phyloP scores from a whole-genome alignment of 2,329 filamentous ascomycete species.

The Pseudogymnoascus sp. region DNA sequence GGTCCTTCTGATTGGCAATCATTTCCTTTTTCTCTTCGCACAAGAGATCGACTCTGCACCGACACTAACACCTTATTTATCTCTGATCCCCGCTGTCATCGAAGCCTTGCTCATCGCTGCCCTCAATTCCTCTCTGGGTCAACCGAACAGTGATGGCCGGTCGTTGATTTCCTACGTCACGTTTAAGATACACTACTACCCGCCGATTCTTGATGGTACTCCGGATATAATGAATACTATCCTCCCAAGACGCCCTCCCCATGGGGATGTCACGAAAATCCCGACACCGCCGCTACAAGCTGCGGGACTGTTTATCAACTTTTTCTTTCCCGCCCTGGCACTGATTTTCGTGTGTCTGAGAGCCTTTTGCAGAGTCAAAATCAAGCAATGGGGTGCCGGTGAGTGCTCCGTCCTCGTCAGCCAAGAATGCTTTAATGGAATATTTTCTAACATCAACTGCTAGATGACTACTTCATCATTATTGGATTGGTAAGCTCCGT shows the following conservation, averaged over 20 bases:
- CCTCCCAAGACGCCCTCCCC: not conserved
- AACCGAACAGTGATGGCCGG: not conserved
- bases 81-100: not conserved
- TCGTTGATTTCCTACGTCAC: not conserved
- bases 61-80: slow-evolving; percentile 7
- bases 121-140: not conserved
- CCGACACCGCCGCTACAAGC: slow-evolving; percentile 31
- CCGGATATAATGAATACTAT: not conserved
- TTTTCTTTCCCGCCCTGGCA: slow-evolving; percentile 30
- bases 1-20: not conserved
- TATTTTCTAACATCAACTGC: not conserved
- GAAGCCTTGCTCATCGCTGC: not conserved
- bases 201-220: not conserved
- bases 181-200: not conserved
- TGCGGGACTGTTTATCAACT: slow-evolving; percentile 27
- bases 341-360: slow-evolving; percentile 23
- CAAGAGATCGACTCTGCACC: not conserved
- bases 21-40: not conserved
- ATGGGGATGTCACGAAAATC: slow-evolving; percentile 18
- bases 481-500: not conserved
- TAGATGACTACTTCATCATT: not conserved
- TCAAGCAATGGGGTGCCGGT: slow-evolving; percentile 28
- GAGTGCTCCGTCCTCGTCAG: slow-evolving; percentile 13
- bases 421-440: not conserved
- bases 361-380: slow-evolving; percentile 27